Base-by-base conservation (phyloP, 2,329 filamentous ascomycete species). In the Xylaria multiplex region DNA sequence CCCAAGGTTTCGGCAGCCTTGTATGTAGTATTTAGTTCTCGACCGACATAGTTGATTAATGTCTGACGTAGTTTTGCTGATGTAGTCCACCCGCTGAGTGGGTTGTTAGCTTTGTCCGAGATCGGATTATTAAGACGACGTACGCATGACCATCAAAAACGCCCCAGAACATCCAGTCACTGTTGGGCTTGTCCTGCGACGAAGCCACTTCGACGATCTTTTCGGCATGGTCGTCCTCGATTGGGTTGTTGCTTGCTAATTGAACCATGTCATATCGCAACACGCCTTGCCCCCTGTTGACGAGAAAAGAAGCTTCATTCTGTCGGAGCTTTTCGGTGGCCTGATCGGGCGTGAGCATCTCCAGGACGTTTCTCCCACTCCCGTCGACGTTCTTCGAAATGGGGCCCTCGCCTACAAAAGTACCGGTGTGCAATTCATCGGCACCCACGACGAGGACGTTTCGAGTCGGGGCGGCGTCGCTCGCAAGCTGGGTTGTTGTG, bases 81-180 rank as follows among this genome's bases (percentile, higher is more conserved):
- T 6, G 96, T 99, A 4, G 96, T 97, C 96, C 96, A 99, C 72
- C 96, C 96, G 52, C 93, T 96, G 72, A 71, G 14, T 53, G 64
- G 72, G 68, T 68, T 62, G 53, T 66, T 56, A 61, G 45, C 24
- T 59, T 60, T 52, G 16, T 37, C 16, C 27, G 19, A 11, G 14
- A 30, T 6, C 22, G 24, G 6, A 27, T 19, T 9, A 49, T 6
- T 22, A 30, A 8, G 35, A 37, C 11, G 67, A 86, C 87, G 79
- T 82, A 95, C 93, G 92, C 93, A 80, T 99, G 96, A 0, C 96
- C 96, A 77, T 99, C 96, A 79, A 98, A 99, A 19, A 99, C 94
- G 64, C 94, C 96, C 96, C 96, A 99, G 79, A 99, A 99, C 93
- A 98, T 98, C 96, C 96, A 99, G 79, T 99, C 96, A 68, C 87